These are phyloP conservation scores for Saccharomyces mikatae DNA, from an alignment of 805 yeast genomes.

Conservation along the genomic window DNA sequence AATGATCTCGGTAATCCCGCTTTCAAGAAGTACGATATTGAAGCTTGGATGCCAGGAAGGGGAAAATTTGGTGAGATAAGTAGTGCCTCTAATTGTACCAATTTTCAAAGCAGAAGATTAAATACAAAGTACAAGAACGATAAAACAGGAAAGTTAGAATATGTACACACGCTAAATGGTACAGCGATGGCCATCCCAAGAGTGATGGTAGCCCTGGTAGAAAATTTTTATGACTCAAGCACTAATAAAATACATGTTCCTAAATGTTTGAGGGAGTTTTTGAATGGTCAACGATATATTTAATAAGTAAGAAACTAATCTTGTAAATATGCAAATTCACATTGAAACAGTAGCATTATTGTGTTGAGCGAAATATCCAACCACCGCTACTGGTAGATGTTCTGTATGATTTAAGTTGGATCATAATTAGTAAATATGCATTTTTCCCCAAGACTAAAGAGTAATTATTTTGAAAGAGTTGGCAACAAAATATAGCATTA, in stretches of 20 bases:
- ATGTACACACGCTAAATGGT: conserved; percentile 82
- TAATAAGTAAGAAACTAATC: conserved; percentile 2
- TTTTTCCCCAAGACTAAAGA: neutral
- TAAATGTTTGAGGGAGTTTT: conserved; percentile 53
- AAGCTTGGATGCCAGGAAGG: conserved; percentile 98
- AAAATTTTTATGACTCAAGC: conserved; percentile 63
- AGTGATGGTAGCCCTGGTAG: conserved; percentile 80
- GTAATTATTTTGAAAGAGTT: neutral
- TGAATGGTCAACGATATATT: conserved; percentile 51
- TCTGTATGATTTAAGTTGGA: neutral
- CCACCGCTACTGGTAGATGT: neutral
- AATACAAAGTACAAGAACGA: conserved; percentile 47
- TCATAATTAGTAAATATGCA: neutral
- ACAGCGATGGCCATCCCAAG: conserved; percentile 95
- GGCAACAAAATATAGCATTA: neutral
- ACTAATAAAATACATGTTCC: conserved; percentile 56
- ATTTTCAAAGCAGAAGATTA: conserved; percentile 80
- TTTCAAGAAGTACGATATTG: conserved; percentile 81
- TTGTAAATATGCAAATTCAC: neutral
- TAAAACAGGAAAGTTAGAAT: conserved; percentile 32
- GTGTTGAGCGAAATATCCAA: neutral
- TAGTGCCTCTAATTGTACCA: conserved; percentile 86
- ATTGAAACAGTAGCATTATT: neutral
- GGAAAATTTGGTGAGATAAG: conserved; percentile 89
- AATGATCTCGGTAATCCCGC: conserved; percentile 94